A percentile compares a stretch with the other conserved stretches of the same genome.
Conservation (phyloP, 108 stramenopile genomes). For the Fragilaria crotonensis region DNA sequence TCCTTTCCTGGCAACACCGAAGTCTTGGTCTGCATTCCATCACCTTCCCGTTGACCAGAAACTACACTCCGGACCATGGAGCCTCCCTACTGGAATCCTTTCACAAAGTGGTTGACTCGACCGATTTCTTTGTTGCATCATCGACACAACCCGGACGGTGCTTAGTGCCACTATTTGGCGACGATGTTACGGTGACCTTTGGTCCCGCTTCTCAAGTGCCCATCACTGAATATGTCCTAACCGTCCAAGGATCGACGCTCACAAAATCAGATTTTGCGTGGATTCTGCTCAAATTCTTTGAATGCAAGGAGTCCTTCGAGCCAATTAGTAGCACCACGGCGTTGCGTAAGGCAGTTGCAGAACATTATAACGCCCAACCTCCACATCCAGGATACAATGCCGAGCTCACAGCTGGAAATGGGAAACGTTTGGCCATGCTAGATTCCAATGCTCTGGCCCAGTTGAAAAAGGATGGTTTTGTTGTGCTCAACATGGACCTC, state of each 20-base stretch:
- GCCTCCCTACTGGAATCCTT: conserved; percentile 2
- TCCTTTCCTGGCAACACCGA: too few relatives aligned
- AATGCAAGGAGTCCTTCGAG: conserved; percentile 1
- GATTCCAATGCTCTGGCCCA: too few relatives aligned
- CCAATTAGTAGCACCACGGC: conserved; percentile 1
- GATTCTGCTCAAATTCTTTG: conserved; percentile 15
- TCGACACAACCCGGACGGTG: not conserved
- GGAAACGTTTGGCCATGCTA: too few relatives aligned
- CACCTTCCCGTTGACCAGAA: too few relatives aligned
- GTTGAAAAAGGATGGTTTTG: too few relatives aligned
- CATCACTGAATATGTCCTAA: conserved; percentile 11
- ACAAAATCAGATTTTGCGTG: conserved; percentile 19
- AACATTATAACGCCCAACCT: conserved; percentile 6
- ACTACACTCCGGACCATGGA: too few relatives aligned
- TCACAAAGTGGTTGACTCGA: conserved; percentile 16
- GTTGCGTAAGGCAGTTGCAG: conserved; percentile 3
- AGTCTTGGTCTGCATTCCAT: too few relatives aligned
- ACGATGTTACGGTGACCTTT: not conserved
- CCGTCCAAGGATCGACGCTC: conserved; percentile 1
- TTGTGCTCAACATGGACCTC: too few relatives aligned
- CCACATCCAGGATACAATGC: conserved; percentile 24
- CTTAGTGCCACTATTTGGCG: conserved; percentile 12
- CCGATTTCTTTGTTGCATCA: conserved; percentile 7
- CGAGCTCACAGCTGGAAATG: too few relatives aligned
- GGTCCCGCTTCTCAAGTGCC: not conserved